phyloP scores from a whole-genome alignment of 148 eudicot genomes.

The Amaranthus palmeri region DNA sequence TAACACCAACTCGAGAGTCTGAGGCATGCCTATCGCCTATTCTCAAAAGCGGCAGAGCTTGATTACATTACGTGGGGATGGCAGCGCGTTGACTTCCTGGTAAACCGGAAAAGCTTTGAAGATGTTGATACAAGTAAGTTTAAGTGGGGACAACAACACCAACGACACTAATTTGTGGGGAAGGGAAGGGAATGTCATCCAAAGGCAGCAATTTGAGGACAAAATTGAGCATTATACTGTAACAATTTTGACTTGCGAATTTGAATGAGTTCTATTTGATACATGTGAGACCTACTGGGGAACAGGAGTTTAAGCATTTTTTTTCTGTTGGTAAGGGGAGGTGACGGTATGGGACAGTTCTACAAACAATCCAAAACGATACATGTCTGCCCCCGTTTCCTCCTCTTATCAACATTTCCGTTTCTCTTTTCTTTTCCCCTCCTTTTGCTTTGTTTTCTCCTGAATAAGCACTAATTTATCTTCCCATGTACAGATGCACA shows the following conservation, averaged over 20 bases:
- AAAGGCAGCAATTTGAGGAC: not conserved
- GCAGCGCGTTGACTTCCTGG: no score
- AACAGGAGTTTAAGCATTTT: conserved; percentile 10
- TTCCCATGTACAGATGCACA: conserved; percentile 55
- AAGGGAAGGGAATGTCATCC: not conserved
- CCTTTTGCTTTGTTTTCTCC: conserved; percentile 16
- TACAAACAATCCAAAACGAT: conserved; percentile 25
- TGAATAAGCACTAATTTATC: conserved; percentile 29
- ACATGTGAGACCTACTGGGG: conserved; percentile 19
- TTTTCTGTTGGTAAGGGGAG: not conserved
- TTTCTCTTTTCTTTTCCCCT: conserved; percentile 14
- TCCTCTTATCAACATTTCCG: conserved; percentile 19
- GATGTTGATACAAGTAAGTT: no score
- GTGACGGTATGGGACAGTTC: not conserved
- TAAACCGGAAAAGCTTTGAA: no score
- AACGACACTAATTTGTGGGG: no score
- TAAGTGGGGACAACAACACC: no score
- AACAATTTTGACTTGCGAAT: conserved; percentile 5
- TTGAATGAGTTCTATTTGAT: conserved; percentile 15
- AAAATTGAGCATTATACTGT: not conserved
- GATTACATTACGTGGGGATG: no score
- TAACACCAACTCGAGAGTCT: no score
- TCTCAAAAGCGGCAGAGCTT: no score
- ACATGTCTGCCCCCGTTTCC: conserved; percentile 25
- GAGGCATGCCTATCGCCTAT: no score